Conservation (phyloP, 169 alveolate genomes). For the Plasmodium fragile region DNA sequence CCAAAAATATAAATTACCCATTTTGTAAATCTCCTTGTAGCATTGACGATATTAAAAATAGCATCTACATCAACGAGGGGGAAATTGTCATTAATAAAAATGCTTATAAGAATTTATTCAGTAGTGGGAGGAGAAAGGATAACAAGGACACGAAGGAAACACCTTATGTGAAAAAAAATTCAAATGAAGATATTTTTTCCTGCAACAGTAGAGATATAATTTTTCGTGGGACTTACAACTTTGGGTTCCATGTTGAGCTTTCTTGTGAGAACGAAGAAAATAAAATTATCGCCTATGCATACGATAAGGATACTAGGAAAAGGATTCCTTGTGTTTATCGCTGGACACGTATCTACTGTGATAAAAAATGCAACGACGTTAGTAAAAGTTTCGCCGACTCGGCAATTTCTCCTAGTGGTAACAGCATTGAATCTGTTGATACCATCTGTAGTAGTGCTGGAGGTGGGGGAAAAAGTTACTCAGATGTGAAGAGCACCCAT, state of each 20-base stretch:
- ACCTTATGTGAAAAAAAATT: background rate
- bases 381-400: background rate
- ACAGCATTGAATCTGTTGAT: background rate
- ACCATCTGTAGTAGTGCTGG: background rate
- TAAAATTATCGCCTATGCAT: slow-evolving; percentile 55
- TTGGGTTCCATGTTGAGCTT: slow-evolving; percentile 27
- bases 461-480: background rate
- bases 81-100: slow-evolving; percentile 55
- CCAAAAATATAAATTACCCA: slow-evolving; percentile 61
- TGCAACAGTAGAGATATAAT: slow-evolving; percentile 26
- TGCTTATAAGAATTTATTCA: slow-evolving; percentile 20
- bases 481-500: background rate
- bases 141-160: background rate
- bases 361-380: background rate
- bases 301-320: slow-evolving; percentile 33
- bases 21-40: slow-evolving; percentile 72
- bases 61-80: slow-evolving; percentile 51
- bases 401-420: background rate
- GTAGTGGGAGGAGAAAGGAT: background rate
- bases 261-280: slow-evolving; percentile 27
- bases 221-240: slow-evolving; percentile 35
- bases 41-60: slow-evolving; percentile 41
- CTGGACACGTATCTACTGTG: slow-evolving; percentile 31
- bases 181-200: slow-evolving; percentile 18
- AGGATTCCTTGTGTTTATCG: slow-evolving; percentile 40